phyloP scores from a whole-genome alignment of 257 asterid species.

The Solanum piurae region DNA sequence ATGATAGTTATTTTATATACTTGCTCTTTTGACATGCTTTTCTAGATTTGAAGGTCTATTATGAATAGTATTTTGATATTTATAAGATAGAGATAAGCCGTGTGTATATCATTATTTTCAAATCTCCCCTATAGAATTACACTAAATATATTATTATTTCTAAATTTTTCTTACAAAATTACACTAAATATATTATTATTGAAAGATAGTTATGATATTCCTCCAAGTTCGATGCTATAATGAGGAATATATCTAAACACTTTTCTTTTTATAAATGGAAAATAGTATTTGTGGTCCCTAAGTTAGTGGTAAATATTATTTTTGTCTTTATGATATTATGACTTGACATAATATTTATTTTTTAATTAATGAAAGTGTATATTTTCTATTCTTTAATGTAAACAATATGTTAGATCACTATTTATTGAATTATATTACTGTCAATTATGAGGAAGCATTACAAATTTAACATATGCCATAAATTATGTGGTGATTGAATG shows the following conservation, averaged over 20 bases:
- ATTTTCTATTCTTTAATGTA: neutral
- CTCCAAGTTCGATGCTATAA: neutral
- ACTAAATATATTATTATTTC: no score
- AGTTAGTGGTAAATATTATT: neutral
- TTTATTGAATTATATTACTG: neutral
- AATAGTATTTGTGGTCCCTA: neutral
- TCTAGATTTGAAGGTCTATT: accelerated
- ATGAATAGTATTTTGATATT: no score
- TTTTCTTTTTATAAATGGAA: neutral
- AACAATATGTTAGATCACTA: neutral
- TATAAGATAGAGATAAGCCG: accelerated
- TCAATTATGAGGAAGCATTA: neutral
- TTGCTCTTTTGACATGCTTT: no score
- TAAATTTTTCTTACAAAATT: no score
- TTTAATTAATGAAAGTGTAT: neutral
- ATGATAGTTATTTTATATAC: no score
- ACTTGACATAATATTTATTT: neutral
- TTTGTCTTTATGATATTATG: neutral
- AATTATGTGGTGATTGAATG: neutral
- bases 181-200: accelerated
- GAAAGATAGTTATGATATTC: neutral
- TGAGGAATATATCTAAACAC: neutral
- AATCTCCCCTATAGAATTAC: no score
- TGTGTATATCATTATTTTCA: accelerated
- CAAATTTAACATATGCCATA: neutral